Conservation (phyloP, 441 rosid genomes). For the Corymbia calophylla region DNA sequence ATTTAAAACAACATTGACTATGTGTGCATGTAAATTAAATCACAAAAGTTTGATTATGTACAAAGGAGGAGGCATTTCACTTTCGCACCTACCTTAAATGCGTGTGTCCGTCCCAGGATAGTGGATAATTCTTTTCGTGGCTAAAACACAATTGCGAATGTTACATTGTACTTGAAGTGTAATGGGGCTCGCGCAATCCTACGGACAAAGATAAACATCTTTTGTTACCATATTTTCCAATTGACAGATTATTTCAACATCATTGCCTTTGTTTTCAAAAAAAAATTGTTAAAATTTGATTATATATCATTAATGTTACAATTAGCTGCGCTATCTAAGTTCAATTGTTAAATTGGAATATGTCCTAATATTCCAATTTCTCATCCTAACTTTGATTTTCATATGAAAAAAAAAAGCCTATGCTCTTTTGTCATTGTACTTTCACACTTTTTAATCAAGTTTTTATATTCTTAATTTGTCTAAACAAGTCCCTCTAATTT, state of each 20-base stretch:
- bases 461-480: background rate
- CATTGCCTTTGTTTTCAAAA: background rate
- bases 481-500: background rate
- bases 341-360: background rate
- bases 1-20: background rate
- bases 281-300: background rate
- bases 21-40: background rate
- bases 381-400: background rate
- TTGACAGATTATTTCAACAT: background rate
- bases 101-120: background rate
- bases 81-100: background rate
- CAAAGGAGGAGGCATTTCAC: background rate
- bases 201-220: accelerated
- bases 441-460: background rate
- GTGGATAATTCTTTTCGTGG: background rate
- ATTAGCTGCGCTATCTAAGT: background rate
- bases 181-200: background rate
- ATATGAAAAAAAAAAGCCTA: background rate
- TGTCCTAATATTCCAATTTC: background rate
- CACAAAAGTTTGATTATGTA: background rate
- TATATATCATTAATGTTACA: background rate
- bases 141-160: background rate
- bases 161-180: background rate
- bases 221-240: background rate
- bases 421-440: background rate